Conservation (phyloP, 495 filamentous ascomycete genomes). For the Halenospora varia region DNA sequence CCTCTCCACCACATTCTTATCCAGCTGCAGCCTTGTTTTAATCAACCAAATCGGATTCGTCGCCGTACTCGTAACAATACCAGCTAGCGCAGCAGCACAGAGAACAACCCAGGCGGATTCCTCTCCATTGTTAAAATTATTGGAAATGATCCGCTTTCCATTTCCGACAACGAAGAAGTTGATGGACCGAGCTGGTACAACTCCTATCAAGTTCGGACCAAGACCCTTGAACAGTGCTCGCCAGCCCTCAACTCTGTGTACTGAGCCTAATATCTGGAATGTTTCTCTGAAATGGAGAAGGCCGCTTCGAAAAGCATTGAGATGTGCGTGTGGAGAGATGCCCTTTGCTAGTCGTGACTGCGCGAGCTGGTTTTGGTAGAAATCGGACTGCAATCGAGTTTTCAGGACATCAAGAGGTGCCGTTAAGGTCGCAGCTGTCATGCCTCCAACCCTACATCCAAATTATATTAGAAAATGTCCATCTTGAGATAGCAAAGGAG, state of each 20-base stretch:
- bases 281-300: conserved; percentile 71
- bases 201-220: conserved; percentile 81
- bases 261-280: conserved; percentile 71
- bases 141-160: conserved; percentile 70
- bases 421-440: conserved; percentile 82
- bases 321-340: conserved; percentile 30
- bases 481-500: conserved; percentile 7
- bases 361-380: conserved; percentile 69
- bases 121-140: conserved; percentile 58
- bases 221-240: conserved; percentile 85
- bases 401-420: conserved; percentile 88
- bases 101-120: conserved; percentile 72
- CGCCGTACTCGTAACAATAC: conserved; percentile 75
- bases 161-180: conserved; percentile 91
- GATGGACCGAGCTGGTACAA: conserved; percentile 80
- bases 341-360: conserved; percentile 36
- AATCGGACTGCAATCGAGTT: conserved; percentile 85
- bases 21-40: conserved; percentile 85
- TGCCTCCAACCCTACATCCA: conserved; percentile 66
- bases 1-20: conserved; percentile 59
- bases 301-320: conserved; percentile 43
- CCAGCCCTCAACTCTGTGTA: conserved; percentile 75
- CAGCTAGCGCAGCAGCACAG: conserved; percentile 65
- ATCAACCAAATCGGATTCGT: conserved; percentile 94
- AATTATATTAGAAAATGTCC: conserved; percentile 6